Base-by-base conservation (phyloP, 2,329 filamentous ascomycete genomes). In the Fusarium buxicola region DNA sequence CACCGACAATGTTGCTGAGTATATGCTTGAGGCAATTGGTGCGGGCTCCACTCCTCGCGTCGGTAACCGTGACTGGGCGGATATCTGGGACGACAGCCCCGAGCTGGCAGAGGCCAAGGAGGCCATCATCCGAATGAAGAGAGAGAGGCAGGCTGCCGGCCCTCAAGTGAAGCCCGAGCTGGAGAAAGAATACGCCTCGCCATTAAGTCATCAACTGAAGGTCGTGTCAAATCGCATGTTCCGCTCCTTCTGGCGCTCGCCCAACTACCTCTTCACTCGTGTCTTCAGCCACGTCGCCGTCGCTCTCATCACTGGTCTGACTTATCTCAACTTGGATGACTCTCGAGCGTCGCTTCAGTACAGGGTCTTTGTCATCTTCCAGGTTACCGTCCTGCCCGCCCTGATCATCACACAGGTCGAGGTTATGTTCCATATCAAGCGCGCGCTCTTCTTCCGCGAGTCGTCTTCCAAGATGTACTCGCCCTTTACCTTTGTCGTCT, bases 351-450 rank as follows among this genome's bases (percentile, higher is more conserved):
- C 89, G 2, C 83, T 97, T 5, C 93, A 97, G 76, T 91, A 95
- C 80, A 89, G 89, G 58, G 85, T 97, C 61, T 97, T 97, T 76
- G 87, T 94, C 76, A 91, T 95, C 75, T 97, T 97, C 85, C 92
- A 96, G 74, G 87, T 93, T 47, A 92, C 92, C 0, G 91, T 96
- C 18, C 82, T 97, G 24, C 92, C 92, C 0, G 91, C 91, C 1
- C 82, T 96, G 27, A 92, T 96, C 74, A 86, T 96, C 54, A 87
- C 89, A 1, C 92, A 96, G 72, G 90, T 96, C 50, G 90, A 96
- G 75, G 72, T 78, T 35, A 94, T 93, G 79, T 96, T 91, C 75
- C 89, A 93, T 72, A 81, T 94, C 70, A 89, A 90, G 60, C 86
- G 92, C 38, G 83, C 91, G 72, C 89, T 96, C 63, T 94, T 92